These are phyloP conservation scores for Leptographium lundbergii DNA, from an alignment of 2,329 filamentous ascomycete genomes.

Conservation along the genomic window DNA sequence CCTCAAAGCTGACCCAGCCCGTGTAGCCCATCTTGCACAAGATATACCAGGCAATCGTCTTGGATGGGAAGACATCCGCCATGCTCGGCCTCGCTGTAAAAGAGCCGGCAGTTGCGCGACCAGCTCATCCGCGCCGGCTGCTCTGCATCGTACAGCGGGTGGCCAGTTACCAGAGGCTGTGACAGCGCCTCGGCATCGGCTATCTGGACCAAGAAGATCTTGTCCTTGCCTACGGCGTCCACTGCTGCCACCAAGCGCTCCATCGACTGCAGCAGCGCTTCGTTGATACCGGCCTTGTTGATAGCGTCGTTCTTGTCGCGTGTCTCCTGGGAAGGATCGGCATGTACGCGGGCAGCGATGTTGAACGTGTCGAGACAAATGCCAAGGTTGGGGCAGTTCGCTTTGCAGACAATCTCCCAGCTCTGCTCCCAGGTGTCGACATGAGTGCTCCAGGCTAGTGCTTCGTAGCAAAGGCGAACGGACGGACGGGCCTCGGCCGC, in stretches of 20 bases:
- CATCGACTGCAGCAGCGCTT: slow-evolving; percentile 33
- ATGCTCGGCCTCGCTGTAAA: slow-evolving; percentile 40
- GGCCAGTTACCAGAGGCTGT: slow-evolving; percentile 33
- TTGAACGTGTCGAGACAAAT: slow-evolving; percentile 53
- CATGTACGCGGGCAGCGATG: slow-evolving; percentile 44
- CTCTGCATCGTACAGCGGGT: slow-evolving; percentile 37
- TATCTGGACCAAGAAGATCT: slow-evolving; percentile 51
- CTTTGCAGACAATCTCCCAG: slow-evolving; percentile 40
- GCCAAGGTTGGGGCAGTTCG: slow-evolving; percentile 45
- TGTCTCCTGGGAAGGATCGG: slow-evolving; percentile 15
- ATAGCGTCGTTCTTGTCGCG: neutral
- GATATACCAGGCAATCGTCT: slow-evolving; percentile 38
- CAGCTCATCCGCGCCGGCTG: slow-evolving; percentile 50
- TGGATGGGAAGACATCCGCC: slow-evolving; percentile 47
- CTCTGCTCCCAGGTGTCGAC: slow-evolving; percentile 45
- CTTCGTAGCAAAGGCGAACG: slow-evolving; percentile 48
- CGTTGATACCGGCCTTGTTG: neutral
- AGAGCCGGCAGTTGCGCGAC: slow-evolving; percentile 48
- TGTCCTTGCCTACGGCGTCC: slow-evolving; percentile 26
- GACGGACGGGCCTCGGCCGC: slow-evolving; percentile 31
- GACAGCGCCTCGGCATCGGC: slow-evolving; percentile 45
- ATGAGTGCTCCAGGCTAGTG: slow-evolving; percentile 45
- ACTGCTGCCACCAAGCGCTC: slow-evolving; percentile 30
- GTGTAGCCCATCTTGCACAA: slow-evolving; percentile 41
- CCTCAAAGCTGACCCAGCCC: slow-evolving; percentile 47